Evolutionary conservation across 352 stramenopile genomes (phyloP), one percentile per base, ranked within the genome.

Genomic region (Pythium chondricola): DNA sequence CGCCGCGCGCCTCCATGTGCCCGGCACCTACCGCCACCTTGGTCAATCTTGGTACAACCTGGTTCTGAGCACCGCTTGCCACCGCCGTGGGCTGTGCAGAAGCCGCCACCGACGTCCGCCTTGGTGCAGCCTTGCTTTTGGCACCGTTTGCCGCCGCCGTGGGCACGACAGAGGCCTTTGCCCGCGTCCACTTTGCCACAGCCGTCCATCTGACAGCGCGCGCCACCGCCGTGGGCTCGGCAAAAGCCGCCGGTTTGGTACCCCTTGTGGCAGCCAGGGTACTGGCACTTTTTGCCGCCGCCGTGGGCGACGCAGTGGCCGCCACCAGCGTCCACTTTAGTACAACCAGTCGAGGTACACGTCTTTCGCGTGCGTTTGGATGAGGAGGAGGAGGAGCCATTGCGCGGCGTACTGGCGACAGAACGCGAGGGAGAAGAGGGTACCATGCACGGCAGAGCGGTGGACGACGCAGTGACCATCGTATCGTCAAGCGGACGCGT

Each of bases 261-360:
- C 2, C 81, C 81, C 56, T 93, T 93, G 5, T 45, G 61, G 49
- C 81, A 93, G 0, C 74, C 76, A 6, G 69, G 63, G 39, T 77
- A 87, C 11, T 66, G 74, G 41, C 81, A 93, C 48, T 88, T 88
- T 50, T 85, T 90, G 40, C 83, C 83, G 45, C 83, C 83, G 48
- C 83, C 83, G 33, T 95, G 83, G 14, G 58, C 63, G n/a, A 95
- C 83, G 61, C 83, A 95, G 46, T 79, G 84, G 37, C 82, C 82
- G 56, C 81, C 78, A 6, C 78, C 81, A 11, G 80, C 79, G 57
- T 90, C 83, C 29, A 92, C 68, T 44, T 91, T 92, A 26, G 25
- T 48, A 63, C 83, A 94, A 25, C 63, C 65, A 4, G 46, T 4
- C 43, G 64, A 42, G 14, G 68, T 72, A 56, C 83, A 94, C 46